These are phyloP conservation scores for Colletotrichum sp. DNA, from an alignment of 2,329 filamentous ascomycete genomes.

Conservation along the genomic window DNA sequence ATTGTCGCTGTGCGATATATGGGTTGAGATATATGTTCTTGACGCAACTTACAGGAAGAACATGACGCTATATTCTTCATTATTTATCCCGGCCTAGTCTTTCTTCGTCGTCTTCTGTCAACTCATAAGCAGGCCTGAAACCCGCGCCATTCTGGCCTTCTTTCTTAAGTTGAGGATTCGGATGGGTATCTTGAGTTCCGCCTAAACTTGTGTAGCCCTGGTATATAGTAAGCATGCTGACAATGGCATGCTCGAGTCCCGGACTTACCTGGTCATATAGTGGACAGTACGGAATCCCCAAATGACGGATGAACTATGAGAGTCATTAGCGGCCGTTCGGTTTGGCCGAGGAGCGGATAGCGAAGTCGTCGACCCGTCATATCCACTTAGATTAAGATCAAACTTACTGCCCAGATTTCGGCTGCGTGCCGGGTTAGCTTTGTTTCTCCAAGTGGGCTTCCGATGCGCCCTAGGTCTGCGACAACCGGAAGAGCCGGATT, in stretches of 20 bases:
- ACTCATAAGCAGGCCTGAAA: constrained; percentile 78
- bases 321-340: not conserved
- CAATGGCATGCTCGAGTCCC: accelerated
- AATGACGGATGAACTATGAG: constrained; percentile 74
- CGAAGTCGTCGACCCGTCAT: not conserved
- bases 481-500: not conserved
- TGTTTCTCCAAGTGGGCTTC: not conserved
- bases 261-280: constrained; percentile 71
- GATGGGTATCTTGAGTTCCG: constrained; percentile 85
- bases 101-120: constrained; percentile 78
- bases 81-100: constrained; percentile 73
- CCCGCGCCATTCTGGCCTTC: constrained; percentile 33
- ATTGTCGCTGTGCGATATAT: not conserved
- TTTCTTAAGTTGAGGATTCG: constrained; percentile 76
- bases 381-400: not conserved
- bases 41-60: not conserved
- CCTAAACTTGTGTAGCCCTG: constrained; percentile 90
- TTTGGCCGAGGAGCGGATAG: not conserved
- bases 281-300: constrained; percentile 82
- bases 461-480: not conserved
- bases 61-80: not conserved
- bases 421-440: constrained; percentile 30
- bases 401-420: constrained; percentile 89
- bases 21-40: not conserved
- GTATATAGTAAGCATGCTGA: not conserved